Evolutionary conservation across 2,329 filamentous ascomycete species (phyloP), one percentile per base, ranked within the genome.

Genomic region (Phoma sp.): DNA sequence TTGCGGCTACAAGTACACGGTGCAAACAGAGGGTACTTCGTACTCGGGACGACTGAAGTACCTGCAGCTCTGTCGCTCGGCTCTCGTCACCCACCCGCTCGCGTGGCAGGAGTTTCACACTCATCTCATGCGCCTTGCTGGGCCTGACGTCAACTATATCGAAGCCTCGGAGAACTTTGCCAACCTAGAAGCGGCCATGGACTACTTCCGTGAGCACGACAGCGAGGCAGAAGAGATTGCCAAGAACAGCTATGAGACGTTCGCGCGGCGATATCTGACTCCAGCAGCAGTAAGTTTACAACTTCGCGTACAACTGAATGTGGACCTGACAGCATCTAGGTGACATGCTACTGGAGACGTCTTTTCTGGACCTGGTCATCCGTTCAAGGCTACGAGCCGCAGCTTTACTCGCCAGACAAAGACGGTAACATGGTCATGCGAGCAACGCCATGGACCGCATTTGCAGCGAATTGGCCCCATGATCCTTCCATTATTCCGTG

Each of bases 11-110:
- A 81, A 81, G 69, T 84, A 79, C 61, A 74, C 83, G 1, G 77
- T 79, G 2, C 81, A 84, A 50, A 81, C 80, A 1, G 82, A 84
- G 66, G 82, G 81, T 0, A 77, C 77, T 32, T 81, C 78, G 7
- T 84, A 82, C 68, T 84, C 81, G 3, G 81, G 81, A 2, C 77
- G 80, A 2, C 76, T 81, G 7, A 83, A 83, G 60, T 83, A 84
- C 55, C 72, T 83, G 0, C 77, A 83, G 48, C 80, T 81, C 54
- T 84, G 82, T 62, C 67, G 67, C 26, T 71, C 67, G 17, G 68
- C 68, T 11, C 56, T 72, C 7, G 66, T 72, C 15, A 69, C 69
- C 2, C 69, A 72, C 34, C 69, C 69, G 1, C 57, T 72, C 2
- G 59, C 68, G 52, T 72, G 69, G 69, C 68, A 71, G 50, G 69